Evolutionary conservation across 805 yeast species (phyloP), one percentile per base, ranked within the genome.

Genomic region (Metschnikowia bowlesiae): DNA sequence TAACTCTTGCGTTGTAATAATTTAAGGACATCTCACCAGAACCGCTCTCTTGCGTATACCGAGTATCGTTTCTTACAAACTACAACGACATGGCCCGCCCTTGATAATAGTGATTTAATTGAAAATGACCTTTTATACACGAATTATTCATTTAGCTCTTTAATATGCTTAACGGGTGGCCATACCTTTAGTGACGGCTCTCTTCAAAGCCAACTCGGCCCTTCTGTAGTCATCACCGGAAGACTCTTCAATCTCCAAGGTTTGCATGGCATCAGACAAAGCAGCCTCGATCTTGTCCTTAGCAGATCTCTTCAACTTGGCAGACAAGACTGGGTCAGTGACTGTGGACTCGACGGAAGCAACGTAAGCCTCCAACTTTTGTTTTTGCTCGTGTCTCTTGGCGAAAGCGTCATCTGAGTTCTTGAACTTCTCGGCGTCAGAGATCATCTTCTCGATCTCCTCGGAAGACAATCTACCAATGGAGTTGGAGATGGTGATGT

Each of bases 161-260:
- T 40, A 47, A 43, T 48, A 57, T 57, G 60, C 78, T 84, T 86
- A 87, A 84, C 97, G 97, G 76, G 97, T 83, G 67, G 97, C 87
- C 90, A 91, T 88, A 76, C 97, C 97, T 84, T 90, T 92, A 83
- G 97, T 92, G 75, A 92, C 97, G 71, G 92, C 97, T 80, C 99
- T 89, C 90, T 94, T 94, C 76, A 94, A 88, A 76, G 90, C 85
- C 75, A 94, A 89, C 84, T 94, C 98, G 71, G 99, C 98, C 87
- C 89, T 94, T 87, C 98, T 89, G 82, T 80, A 84, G 78, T 91
- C 97, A 72, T 94, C 99, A 74, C 97, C 92, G 67, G 95, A 70
- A 56, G 97, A 83, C 65, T 94, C 98, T 82, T 92, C 96, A 61
- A 94, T 80, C 81, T 91, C 96, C 72, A 92, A 87, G 75, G 97